Base-by-base conservation (phyloP, 2,329 filamentous ascomycete genomes). In the Camillea tinctor region DNA sequence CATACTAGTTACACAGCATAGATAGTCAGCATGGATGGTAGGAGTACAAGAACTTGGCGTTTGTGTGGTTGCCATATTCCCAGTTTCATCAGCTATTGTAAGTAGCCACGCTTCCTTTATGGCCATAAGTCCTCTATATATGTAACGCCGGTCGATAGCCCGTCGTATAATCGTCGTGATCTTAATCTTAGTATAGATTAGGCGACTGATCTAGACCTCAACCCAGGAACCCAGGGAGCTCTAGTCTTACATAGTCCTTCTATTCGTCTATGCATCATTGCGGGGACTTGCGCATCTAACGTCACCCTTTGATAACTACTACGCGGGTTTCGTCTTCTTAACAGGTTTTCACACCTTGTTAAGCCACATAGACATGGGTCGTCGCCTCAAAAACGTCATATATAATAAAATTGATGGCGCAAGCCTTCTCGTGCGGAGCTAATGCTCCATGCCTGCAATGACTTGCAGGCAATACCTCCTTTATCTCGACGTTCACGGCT, bases 311-410 rank as follows among this genome's bases (percentile, higher is more conserved):
- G 23, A 54, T 62, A 55, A 44, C 26, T 52, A 24, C 50, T 49
- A 50, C 60, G 57, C 50, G 50, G 15, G 44, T 50, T 11, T 57
- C 21, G 50, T 59, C 51, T 36, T 50, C 55, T 49, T 20, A 71
- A 66, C 70, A 63, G 59, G 69, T 72, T 71, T 72, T 71, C 56
- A 56, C 19, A 60, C 51, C 54, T 60, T 50, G 50, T 62, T 59
- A 68, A 71, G 68, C 68, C 68, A 70, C 69, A 71, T 8, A 36
- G 36, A 59, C 62, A 60, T 53, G 59, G 62, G 60, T 67, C 54
- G 52, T 40, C 66, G 63, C 66, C 63, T 63, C 50, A 50, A 55
- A 3, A 59, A 71, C 70, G 69, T 72, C 70, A 72, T 71, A 64
- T 66, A 59, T 48, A 53, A 64, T 50, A 61, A 67, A 64, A 61